These are phyloP conservation scores for Sphagnum tenellum DNA, from an alignment of 225 moss, liverwort and hornwort genomes.

Conservation along the genomic window DNA sequence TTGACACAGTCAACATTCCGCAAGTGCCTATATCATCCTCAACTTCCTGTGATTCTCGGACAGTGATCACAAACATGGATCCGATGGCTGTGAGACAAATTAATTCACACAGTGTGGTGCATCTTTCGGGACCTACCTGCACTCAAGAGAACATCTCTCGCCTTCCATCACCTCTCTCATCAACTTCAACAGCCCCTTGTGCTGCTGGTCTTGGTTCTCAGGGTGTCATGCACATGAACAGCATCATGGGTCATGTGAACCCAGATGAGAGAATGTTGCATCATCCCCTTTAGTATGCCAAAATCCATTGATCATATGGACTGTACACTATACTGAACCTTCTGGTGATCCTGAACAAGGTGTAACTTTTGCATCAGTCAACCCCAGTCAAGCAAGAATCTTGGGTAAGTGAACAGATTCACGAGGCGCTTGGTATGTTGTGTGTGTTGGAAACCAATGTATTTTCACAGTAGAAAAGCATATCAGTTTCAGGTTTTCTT, in stretches of 20 bases:
- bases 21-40: slow-evolving; percentile 67
- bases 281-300: slow-evolving; percentile 49
- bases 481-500: background rate
- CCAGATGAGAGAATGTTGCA: slow-evolving; percentile 44
- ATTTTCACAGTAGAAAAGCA: background rate
- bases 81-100: slow-evolving; percentile 35
- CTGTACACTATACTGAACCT: slow-evolving; percentile 26
- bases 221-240: slow-evolving; percentile 35
- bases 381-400: slow-evolving; percentile 24
- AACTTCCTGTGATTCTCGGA: slow-evolving; percentile 37
- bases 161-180: slow-evolving; percentile 33
- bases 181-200: slow-evolving; percentile 32
- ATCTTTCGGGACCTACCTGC: slow-evolving; percentile 36
- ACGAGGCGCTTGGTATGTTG: slow-evolving; percentile 33
- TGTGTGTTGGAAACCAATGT: slow-evolving; percentile 1
- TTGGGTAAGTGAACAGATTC: slow-evolving; percentile 3
- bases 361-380: slow-evolving; percentile 9
- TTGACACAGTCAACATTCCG: slow-evolving; percentile 73
- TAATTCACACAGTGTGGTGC: slow-evolving; percentile 24
- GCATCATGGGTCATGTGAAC: slow-evolving; percentile 38
- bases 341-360: no score
- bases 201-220: slow-evolving; percentile 21
- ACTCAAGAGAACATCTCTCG: slow-evolving; percentile 34
- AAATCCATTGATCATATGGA: slow-evolving; percentile 30
- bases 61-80: slow-evolving; percentile 27